These are phyloP conservation scores for Sporothrix sp. DNA, from an alignment of 2,329 filamentous ascomycete genomes.

Conservation along the genomic window DNA sequence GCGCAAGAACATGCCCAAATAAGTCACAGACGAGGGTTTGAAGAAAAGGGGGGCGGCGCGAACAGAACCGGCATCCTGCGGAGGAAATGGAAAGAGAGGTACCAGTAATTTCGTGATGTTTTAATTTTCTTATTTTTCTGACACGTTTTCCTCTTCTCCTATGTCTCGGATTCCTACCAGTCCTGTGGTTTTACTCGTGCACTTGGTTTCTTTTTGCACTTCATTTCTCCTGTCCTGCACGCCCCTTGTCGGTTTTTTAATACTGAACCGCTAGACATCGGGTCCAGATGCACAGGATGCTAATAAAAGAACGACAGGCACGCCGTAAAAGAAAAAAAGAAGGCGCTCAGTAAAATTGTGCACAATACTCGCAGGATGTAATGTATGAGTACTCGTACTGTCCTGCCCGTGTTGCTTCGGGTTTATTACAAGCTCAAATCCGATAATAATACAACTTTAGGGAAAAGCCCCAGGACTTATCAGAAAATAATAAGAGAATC, in stretches of 20 bases:
- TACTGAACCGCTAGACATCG: conserved; percentile 3
- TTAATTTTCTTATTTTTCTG: not conserved
- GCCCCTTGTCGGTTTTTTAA: conserved; percentile 1
- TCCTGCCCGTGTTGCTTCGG: too few species aligned
- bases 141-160: not conserved
- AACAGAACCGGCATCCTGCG: not conserved
- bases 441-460: too few species aligned
- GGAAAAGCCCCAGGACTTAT: too few species aligned
- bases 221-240: not conserved
- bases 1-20: conserved; percentile 4
- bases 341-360: not conserved
- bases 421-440: too few species aligned
- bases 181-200: not conserved
- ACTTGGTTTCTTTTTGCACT: not conserved
- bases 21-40: not conserved
- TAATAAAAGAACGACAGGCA: not conserved
- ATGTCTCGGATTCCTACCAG: too few species aligned
- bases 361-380: too few species aligned
- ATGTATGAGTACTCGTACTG: too few species aligned
- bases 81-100: not conserved
- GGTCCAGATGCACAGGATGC: conserved; percentile 5
- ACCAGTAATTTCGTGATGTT: too few species aligned
- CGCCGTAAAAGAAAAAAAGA: not conserved
- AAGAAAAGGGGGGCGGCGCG: not conserved
- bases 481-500: too few species aligned